phyloP scores from a whole-genome alignment of 2,329 filamentous ascomycete genomes.

The Paraphoma chrysanthemicola region DNA sequence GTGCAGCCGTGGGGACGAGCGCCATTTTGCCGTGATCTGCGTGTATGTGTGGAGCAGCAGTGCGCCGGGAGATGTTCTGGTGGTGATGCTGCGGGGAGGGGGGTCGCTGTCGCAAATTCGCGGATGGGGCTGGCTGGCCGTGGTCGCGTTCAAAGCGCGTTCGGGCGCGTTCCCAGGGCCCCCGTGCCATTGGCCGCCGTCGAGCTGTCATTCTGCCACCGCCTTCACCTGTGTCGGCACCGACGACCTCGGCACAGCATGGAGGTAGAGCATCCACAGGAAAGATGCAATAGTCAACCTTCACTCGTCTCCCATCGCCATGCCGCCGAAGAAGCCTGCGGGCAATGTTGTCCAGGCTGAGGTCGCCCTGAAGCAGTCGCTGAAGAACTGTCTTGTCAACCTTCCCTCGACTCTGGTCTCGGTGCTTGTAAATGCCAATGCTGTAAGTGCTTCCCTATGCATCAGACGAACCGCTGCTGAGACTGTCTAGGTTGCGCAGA shows the following conservation, averaged over 20 bases:
- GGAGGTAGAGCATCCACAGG: conserved; percentile 9
- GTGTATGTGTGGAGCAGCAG: conserved; percentile 7
- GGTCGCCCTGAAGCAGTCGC: conserved; percentile 76
- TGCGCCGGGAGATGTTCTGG: conserved; percentile 12
- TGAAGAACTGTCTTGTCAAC: conserved; percentile 96
- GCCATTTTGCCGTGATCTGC: conserved; percentile 68
- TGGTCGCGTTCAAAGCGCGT: conserved; percentile 15
- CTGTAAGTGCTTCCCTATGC: conserved; percentile 63
- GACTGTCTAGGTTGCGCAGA: conserved; percentile 79
- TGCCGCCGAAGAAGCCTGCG: conserved; percentile 54
- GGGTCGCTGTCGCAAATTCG: conserved; percentile 29
- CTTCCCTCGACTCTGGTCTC: conserved; percentile 84
- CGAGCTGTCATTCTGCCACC: conserved; percentile 27
- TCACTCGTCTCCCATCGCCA: conserved; percentile 17
- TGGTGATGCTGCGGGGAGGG: conserved; percentile 21
- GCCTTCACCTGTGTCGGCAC: conserved; percentile 21
- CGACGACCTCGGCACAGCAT: conserved; percentile 40
- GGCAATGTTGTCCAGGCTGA: conserved; percentile 72
- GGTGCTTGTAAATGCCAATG: conserved; percentile 86
- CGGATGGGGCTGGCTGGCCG: conserved; percentile 21
- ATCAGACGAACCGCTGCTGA: conserved; percentile 8
- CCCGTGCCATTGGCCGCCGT: conserved; percentile 23
- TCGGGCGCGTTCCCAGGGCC: conserved; percentile 22
- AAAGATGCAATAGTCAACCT: conserved; percentile 3
- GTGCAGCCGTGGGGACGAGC: conserved; percentile 78